Percentiles rank a stretch among this genome's conserved stretches.
Evolutionary conservation across 2,329 filamentous ascomycete genomes (phyloP).

Genomic region (Microdochium nivale): DNA sequence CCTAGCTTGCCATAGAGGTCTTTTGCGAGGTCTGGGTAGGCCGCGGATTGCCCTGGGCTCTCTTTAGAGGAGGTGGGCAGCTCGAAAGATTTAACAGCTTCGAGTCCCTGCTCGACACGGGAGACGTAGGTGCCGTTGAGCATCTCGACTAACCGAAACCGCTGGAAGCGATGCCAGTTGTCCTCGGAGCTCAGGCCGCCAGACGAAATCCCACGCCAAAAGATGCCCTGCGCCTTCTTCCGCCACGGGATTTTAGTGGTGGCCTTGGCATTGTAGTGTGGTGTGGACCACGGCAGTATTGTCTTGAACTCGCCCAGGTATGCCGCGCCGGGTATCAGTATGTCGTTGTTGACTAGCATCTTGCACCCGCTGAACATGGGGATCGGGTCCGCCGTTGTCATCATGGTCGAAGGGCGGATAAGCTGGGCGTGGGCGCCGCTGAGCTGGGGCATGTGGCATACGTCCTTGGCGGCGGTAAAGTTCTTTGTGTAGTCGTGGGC

Average conservation of each 20-base stretch:
- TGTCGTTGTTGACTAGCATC: slow-evolving; percentile 34
- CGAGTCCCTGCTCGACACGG: slow-evolving; percentile 19
- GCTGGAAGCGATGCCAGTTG: slow-evolving; percentile 33
- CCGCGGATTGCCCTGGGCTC: slow-evolving; percentile 2
- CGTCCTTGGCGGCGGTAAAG: slow-evolving; percentile 16
- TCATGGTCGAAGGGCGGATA: slow-evolving; percentile 31
- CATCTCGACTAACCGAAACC: slow-evolving; percentile 34
- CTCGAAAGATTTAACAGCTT: slow-evolving; percentile 18
- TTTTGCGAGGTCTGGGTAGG: neutral
- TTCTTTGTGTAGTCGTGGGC: slow-evolving; percentile 28
- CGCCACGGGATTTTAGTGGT: slow-evolving; percentile 35
- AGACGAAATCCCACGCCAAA: slow-evolving; percentile 49
- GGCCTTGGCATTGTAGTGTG: slow-evolving; percentile 30
- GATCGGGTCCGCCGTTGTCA: slow-evolving; percentile 26
- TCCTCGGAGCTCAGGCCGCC: slow-evolving; percentile 30
- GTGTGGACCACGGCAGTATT: slow-evolving; percentile 19
- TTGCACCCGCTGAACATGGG: slow-evolving; percentile 33
- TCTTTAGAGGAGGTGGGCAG: slow-evolving; percentile 16
- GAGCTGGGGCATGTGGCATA: slow-evolving; percentile 38
- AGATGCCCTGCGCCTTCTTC: slow-evolving; percentile 38
- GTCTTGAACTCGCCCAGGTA: slow-evolving; percentile 38
- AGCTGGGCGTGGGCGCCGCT: slow-evolving; percentile 33
- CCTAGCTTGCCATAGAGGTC: slow-evolving; percentile 2
- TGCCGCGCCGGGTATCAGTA: slow-evolving; percentile 41
- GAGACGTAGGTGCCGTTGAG: neutral